Evolutionary conservation across 192 early-diverging fungal species (phyloP).

Genomic region (Geosiphon pyriformis): DNA sequence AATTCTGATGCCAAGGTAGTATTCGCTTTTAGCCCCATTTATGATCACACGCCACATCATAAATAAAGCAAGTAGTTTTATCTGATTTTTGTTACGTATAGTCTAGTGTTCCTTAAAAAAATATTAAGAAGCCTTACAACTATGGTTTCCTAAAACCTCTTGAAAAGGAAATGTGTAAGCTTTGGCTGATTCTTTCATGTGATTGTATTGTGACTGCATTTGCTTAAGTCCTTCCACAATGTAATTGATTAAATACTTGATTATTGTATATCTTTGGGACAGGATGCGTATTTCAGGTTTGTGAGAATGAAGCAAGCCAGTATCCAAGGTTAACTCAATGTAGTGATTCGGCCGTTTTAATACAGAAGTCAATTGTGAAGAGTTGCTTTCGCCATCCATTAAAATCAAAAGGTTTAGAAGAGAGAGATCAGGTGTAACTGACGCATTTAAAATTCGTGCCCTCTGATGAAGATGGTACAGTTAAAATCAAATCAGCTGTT

Average conservation of each 20-base stretch:
- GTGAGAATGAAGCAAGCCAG: conserved; percentile 19
- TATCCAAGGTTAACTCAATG: conserved; percentile 13
- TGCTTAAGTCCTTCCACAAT: conserved; percentile 15
- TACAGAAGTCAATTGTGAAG: not conserved
- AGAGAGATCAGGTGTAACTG: conserved; percentile 24
- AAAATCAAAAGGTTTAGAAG: conserved; percentile 7
- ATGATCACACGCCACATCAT: no score
- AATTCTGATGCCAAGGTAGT: conserved; percentile 13
- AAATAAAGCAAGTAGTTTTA: no score
- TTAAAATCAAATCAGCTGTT: no score
- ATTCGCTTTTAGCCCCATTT: conserved; percentile 2
- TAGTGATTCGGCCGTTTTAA: not conserved
- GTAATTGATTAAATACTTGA: conserved; percentile 17
- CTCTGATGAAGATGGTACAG: conserved; percentile 8
- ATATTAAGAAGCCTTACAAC: conserved; percentile 1
- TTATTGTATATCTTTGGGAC: conserved; percentile 21
- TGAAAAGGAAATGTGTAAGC: conserved; percentile 6
- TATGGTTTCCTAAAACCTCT: conserved; percentile 1
- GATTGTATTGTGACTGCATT: conserved; percentile 11
- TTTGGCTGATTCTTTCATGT: conserved; percentile 12
- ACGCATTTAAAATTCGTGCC: conserved; percentile 14
- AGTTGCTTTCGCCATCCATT: not conserved
- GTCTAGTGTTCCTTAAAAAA: not conserved
- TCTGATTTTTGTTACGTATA: no score
- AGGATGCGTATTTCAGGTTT: conserved; percentile 25